Evolutionary conservation across 2,329 filamentous ascomycete genomes (phyloP).

Genomic region (Magnaporthiopsis incrustans): DNA sequence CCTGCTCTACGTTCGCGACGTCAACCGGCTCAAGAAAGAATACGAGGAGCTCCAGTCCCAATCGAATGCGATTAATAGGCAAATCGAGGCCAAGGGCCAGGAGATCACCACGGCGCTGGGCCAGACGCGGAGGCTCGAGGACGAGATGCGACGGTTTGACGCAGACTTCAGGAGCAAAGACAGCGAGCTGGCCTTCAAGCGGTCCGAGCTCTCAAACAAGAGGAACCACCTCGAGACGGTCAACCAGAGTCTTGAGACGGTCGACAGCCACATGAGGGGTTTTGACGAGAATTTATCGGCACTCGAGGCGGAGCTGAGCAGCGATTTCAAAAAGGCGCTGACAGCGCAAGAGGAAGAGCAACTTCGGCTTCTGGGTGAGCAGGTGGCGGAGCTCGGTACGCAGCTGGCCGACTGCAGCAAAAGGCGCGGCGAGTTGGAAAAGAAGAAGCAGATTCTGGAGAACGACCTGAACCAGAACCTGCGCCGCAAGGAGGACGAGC

Average conservation of each 20-base stretch:
- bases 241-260: conserved; percentile 52
- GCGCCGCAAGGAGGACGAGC: conserved; percentile 76
- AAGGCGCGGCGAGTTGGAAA: conserved; percentile 68
- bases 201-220: conserved; percentile 65
- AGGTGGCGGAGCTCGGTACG: conserved; percentile 66
- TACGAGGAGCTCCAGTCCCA: conserved; percentile 60
- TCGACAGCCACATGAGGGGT: conserved; percentile 67
- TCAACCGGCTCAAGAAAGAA: conserved; percentile 67
- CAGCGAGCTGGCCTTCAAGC: conserved; percentile 68
- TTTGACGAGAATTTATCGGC: conserved; percentile 67
- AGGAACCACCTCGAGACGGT: conserved; percentile 68
- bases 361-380: conserved; percentile 61
- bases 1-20: conserved; percentile 71
- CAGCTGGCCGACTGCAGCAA: conserved; percentile 69
- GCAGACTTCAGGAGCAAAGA: conserved; percentile 74
- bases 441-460: conserved; percentile 74
- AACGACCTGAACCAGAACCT: conserved; percentile 85
- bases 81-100: conserved; percentile 76
- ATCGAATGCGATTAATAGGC: conserved; percentile 55
- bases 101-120: conserved; percentile 82
- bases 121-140: conserved; percentile 74
- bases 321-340: conserved; percentile 88
- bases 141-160: conserved; percentile 69
- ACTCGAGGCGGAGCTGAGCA: conserved; percentile 71
- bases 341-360: conserved; percentile 74